A percentile compares a stretch with the other conserved stretches of the same genome.
phyloP scores from a whole-genome alignment of 768 basidiomycete genomes.

The Suillus sp. region DNA sequence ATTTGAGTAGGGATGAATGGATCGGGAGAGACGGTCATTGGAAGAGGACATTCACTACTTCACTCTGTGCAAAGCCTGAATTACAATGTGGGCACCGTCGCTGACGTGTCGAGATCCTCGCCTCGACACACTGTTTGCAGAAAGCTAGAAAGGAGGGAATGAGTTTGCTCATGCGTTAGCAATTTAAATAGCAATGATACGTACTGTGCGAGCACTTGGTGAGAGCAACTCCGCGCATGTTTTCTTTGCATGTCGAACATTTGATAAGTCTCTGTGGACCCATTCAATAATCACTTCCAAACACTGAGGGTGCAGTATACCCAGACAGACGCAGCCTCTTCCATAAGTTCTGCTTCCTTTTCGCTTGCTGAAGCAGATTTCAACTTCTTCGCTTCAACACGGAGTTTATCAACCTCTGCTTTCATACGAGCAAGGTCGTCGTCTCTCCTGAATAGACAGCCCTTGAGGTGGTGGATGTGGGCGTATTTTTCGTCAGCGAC shows the following conservation, averaged over 20 bases:
- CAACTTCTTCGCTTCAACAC: conserved; percentile 47
- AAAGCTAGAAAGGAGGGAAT: conserved; percentile 56
- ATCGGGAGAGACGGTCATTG: conserved; percentile 36
- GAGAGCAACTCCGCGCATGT: conserved; percentile 78
- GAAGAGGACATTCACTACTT: conserved; percentile 72
- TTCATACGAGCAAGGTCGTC: conserved; percentile 50
- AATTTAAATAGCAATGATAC: conserved; percentile 34
- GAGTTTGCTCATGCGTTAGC: too few relatives aligned
- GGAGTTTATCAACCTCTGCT: conserved; percentile 54
- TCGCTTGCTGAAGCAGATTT: conserved; percentile 32
- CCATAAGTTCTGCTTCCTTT: conserved; percentile 40
- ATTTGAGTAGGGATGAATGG: not conserved
- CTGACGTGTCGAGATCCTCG: conserved; percentile 86
- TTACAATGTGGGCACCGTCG: conserved; percentile 94
- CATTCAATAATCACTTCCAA: not conserved
- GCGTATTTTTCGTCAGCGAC: conserved; percentile 36
- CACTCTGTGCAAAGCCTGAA: conserved; percentile 76
- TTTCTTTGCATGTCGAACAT: conserved; percentile 83
- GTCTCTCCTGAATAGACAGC: conserved; percentile 34
- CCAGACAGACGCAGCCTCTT: conserved; percentile 60
- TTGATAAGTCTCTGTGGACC: conserved; percentile 69
- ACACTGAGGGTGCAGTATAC: conserved; percentile 37
- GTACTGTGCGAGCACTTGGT: conserved; percentile 91
- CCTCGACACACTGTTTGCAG: conserved; percentile 81
- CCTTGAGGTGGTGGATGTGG: conserved; percentile 26